Conservation (phyloP, 352 stramenopile genomes). For the Phytopythium boreale region DNA sequence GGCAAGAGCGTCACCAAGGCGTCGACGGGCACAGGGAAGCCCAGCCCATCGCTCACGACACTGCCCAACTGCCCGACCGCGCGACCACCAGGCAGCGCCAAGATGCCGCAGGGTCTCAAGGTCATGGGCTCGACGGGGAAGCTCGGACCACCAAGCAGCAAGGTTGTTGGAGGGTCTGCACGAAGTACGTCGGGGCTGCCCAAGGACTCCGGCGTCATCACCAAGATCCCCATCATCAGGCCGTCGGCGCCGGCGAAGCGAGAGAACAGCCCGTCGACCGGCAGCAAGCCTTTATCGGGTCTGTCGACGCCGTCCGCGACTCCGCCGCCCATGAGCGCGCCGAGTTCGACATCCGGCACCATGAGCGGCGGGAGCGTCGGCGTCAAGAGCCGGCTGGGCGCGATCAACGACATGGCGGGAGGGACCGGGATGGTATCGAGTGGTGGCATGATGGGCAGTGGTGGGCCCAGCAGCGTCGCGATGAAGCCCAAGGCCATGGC, state of each 20-base stretch:
- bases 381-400: conserved; percentile 37
- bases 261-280: conserved; percentile 55
- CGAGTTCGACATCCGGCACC: neutral
- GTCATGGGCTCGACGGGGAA: conserved; percentile 51
- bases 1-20: conserved; percentile 27
- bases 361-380: conserved; percentile 16
- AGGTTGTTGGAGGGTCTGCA: conserved; percentile 27
- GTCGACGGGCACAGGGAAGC: conserved; percentile 32
- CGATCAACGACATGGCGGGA: conserved; percentile 20
- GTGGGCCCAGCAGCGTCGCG: conserved; percentile 8
- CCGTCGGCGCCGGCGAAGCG: conserved; percentile 65
- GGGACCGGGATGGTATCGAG: neutral
- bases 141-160: conserved; percentile 30
- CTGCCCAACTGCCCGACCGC: conserved; percentile 57
- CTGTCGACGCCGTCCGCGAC: neutral
- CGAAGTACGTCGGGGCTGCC: conserved; percentile 31
- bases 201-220: conserved; percentile 49
- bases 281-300: conserved; percentile 31
- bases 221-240: conserved; percentile 75
- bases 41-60: conserved; percentile 45
- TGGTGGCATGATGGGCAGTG: neutral
- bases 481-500: conserved; percentile 34
- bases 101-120: conserved; percentile 54
- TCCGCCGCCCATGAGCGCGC: conserved; percentile 1
- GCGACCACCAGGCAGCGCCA: conserved; percentile 35